These are phyloP conservation scores for Phyllosticta ampelicida DNA, from an alignment of 2,329 filamentous ascomycete genomes.

Conservation along the genomic window DNA sequence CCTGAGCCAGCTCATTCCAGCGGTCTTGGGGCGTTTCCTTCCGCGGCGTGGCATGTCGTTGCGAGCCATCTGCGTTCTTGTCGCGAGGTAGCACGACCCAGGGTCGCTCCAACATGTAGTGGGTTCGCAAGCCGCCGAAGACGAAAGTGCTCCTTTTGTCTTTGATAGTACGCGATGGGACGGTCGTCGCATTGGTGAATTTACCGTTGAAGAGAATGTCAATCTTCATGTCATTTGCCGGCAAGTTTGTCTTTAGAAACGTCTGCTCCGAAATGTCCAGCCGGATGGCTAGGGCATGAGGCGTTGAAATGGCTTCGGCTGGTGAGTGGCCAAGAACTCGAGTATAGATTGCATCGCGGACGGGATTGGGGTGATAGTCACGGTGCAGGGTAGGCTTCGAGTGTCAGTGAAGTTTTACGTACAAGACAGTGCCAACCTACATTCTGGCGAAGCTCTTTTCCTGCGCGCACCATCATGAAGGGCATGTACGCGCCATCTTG, in stretches of 20 bases:
- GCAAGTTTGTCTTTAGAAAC: conserved; percentile 11
- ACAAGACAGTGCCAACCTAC: neutral
- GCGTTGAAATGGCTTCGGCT: neutral
- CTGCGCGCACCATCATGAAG: conserved; percentile 23
- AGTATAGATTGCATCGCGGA: neutral
- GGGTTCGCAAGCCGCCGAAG: conserved; percentile 31
- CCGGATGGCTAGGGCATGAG: conserved; percentile 21
- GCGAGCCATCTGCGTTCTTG: conserved; percentile 16
- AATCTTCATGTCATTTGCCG: conserved; percentile 31
- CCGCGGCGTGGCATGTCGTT: conserved; percentile 8
- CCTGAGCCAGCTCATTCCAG: conserved; percentile 24
- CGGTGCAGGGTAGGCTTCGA: neutral
- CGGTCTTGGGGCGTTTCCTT: conserved; percentile 17
- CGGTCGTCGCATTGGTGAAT: conserved; percentile 24
- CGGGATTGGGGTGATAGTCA: neutral
- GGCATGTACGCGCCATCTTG: conserved; percentile 15
- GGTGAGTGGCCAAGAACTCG: neutral
- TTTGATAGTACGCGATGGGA: conserved; percentile 14
- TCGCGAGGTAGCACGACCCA: conserved; percentile 31
- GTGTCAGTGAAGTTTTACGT: too few relatives aligned
- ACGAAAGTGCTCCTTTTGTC: conserved; percentile 13
- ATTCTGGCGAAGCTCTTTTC: conserved; percentile 11
- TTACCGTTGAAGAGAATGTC: conserved; percentile 40
- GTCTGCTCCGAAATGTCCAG: conserved; percentile 22
- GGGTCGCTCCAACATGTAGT: conserved; percentile 32